These are phyloP conservation scores for Nicotiana tomentosiformis DNA, from an alignment of 257 asterid species.

Conservation along the genomic window DNA sequence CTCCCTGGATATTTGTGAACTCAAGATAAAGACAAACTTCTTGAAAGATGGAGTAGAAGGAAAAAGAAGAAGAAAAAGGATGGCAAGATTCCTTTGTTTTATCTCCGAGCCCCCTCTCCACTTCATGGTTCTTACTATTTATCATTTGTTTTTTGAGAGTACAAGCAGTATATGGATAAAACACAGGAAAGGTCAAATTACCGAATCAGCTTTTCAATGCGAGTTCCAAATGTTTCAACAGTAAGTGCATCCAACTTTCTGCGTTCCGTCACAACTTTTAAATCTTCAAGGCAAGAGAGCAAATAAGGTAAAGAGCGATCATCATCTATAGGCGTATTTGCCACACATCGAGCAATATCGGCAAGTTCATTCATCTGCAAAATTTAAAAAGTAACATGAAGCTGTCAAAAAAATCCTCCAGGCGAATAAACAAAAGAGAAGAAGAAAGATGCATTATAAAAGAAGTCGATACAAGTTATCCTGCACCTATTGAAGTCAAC, in stretches of 20 bases:
- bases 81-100: neutral
- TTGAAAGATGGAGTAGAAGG: neutral
- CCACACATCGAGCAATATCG: constrained; percentile 95
- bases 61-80: neutral
- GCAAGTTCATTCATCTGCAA: constrained; percentile 95
- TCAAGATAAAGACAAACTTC: neutral
- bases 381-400: neutral
- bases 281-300: constrained; percentile 92
- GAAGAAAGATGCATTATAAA: neutral
- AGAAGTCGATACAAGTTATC: neutral
- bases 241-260: constrained; percentile 90
- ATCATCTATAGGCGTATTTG: constrained; percentile 82
- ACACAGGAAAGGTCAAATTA: constrained; percentile 19
- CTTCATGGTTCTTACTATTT: neutral
- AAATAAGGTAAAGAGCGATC: constrained; percentile 74
- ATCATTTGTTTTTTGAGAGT: constrained; percentile 1
- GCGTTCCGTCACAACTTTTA: constrained; percentile 77
- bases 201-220: constrained; percentile 95
- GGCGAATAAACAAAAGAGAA: neutral
- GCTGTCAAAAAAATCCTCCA: neutral
- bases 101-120: neutral
- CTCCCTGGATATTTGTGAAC: constrained; percentile 51
- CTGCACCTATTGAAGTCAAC: neutral
- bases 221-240: constrained; percentile 98
- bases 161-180: neutral